Base-by-base conservation (phyloP, 768 basidiomycete genomes). In the Boletales sp. region DNA sequence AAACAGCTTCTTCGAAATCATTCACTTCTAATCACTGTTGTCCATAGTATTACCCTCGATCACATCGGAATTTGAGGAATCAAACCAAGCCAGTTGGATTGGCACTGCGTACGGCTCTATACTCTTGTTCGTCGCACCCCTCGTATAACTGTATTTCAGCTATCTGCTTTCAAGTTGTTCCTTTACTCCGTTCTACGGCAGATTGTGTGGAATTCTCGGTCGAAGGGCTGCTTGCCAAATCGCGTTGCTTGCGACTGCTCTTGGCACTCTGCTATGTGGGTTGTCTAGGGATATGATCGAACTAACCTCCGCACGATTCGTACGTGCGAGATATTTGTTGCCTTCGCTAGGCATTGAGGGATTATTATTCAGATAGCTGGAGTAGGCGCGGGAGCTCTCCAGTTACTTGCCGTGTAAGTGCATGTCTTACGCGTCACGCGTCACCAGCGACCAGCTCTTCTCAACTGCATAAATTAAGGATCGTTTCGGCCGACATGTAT, bases 41-140 rank as follows among this genome's bases (percentile, higher is more conserved):
- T 42, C 21, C n/a, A 7, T 19, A 56, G 49, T 50, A 8, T 25
- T 59, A 5, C 57, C 53, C 14, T 42, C 53, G 2, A 55, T 61
- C 34, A 54, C 56, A 19, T 67, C 56, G 9, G 52, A 62, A 31
- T 61, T 61, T 46, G 51, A 57, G 10, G 54, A 25, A 31, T 61
- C 60, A 14, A 63, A 61, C 38, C 57, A 59, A 48, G 57, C 60
- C 13, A 61, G 60, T 13, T 61, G 60, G 60, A 45, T 63, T 7
- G 57, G 61, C 17, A 63, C 60, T 7, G 48, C 61, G 61, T 61
- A 44, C 30, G 52, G 48, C 53, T 44, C n/a, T 10, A 25, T 11
- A 1, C n/a, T 39, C 12, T 34, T 1, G 14, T 25, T 13, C 3
- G 10, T 35, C 15, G 5, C 21, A 18, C 2, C 25, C 21, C 15